Conservation (phyloP, 768 basidiomycete genomes). For the Leucosporidium yakuticum region DNA sequence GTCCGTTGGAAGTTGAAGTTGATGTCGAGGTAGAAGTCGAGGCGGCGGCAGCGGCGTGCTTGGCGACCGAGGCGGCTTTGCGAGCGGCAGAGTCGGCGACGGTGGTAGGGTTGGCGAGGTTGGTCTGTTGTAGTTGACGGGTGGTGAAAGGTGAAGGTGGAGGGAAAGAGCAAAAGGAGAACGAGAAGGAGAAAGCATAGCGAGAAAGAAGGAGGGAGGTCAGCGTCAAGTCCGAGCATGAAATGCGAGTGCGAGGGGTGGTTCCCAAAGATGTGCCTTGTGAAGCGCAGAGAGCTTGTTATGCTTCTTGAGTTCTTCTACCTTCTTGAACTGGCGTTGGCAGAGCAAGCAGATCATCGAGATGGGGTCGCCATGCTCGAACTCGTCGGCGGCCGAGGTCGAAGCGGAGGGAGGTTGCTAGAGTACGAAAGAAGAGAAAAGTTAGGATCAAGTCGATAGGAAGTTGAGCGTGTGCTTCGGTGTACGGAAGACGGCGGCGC, state of each 20-base stretch:
- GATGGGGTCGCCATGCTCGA: conserved; percentile 72
- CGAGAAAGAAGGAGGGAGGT: conserved; percentile 37
- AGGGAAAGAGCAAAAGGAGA: conserved; percentile 9
- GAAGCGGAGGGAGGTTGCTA: neutral
- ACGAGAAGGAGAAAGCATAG: neutral
- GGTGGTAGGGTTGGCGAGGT: conserved; percentile 55
- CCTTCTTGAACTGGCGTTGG: conserved; percentile 80
- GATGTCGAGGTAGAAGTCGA: conserved; percentile 41
- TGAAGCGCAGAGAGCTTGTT: conserved; percentile 91
- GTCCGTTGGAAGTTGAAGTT: conserved; percentile 43
- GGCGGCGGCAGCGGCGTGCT: conserved; percentile 44
- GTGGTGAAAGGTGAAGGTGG: conserved; percentile 11
- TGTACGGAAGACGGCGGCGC: conserved; percentile 10
- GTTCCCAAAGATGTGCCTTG: conserved; percentile 58
- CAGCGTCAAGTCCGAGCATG: conserved; percentile 5
- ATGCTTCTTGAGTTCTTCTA: conserved; percentile 80
- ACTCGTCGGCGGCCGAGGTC: conserved; percentile 52
- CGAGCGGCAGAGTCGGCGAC: conserved; percentile 55
- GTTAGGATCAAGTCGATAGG: conserved; percentile 12
- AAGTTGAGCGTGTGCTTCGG: conserved; percentile 23
- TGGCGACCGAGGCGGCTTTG: conserved; percentile 57
- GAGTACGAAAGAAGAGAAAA: neutral
- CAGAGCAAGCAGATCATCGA: conserved; percentile 82
- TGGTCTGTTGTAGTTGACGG: conserved; percentile 62
- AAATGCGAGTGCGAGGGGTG: neutral